Evolutionary conservation across 2,329 filamentous ascomycete species (phyloP).

Genomic region (Colletotrichum costaricense): DNA sequence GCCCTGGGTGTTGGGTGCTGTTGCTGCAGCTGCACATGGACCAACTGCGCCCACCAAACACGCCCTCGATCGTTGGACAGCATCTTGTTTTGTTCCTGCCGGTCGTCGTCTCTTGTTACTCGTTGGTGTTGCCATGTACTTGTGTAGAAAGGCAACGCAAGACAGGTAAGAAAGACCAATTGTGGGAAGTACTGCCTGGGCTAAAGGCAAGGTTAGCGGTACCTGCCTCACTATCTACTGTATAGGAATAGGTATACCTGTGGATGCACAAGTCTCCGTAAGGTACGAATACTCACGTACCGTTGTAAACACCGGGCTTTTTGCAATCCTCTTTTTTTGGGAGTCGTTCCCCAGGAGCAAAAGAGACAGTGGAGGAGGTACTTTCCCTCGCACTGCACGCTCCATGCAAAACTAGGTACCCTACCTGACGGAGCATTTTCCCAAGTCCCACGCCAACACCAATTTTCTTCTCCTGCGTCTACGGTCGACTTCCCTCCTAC

Average conservation of each 20-base stretch:
- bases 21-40: background rate
- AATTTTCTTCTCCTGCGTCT: conserved; percentile 35
- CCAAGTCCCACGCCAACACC: conserved; percentile 37
- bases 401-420: background rate
- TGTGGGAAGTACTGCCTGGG: background rate
- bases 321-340: background rate
- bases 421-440: conserved; percentile 31
- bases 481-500: conserved; percentile 42
- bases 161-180: background rate
- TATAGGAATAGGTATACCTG: background rate
- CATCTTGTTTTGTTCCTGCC: background rate
- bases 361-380: conserved; percentile 1
- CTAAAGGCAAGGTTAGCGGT: background rate
- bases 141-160: background rate
- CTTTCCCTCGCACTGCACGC: background rate
- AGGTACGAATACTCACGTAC: background rate
- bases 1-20: background rate
- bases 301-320: background rate
- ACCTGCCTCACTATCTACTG: background rate
- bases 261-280: background rate
- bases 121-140: background rate
- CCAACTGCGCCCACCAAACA: conserved; percentile 5
- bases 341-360: background rate
- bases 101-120: background rate
- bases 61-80: background rate